Base-by-base conservation (phyloP, 1,139 yeast species). In the Eremothecium coryli region DNA sequence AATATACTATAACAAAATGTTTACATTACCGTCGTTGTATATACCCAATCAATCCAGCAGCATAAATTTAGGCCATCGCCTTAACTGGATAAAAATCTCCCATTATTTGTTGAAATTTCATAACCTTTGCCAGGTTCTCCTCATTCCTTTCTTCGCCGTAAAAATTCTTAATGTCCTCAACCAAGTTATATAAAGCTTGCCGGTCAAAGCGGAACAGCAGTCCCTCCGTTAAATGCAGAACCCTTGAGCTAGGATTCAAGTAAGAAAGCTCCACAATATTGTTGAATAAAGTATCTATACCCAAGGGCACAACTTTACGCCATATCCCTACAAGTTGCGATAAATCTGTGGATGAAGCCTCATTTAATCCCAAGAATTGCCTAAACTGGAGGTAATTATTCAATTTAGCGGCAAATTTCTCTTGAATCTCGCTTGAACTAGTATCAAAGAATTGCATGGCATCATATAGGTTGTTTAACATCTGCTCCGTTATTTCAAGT, bases 211-310 rank as follows among this genome's bases (percentile, higher is more conserved):
- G 39, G 40, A 49, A 48, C 8, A 35, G 29, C 29, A 53, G 25
- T 26, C 44, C 48, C 30, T 45, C 39, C 14, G 40, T 37, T n/a
- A 27, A 14, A 13, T 43, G 32, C 12, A 45, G 27, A 11, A 34
- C 20, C 18, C 42, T 36, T n/a, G 48, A 37, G 15, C 39, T 35
- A 3, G 50, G 42, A 18, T 49, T 43, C 34, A 54, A 36, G 29
- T 50, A 47, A 3, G 50, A 35, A 3, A 56, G 46, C 33, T 54
- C 60, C 5, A 53, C 49, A 28, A 54, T 42, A 28, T 56, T 54
- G 31, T 56, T 54, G 40, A 53, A 52, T 7, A 54, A 39, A 4
- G 43, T 34, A 27, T 45, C 49, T n/a, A 53, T 33, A 8, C 43
- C 39, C 5, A 31, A 25, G 2, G 52, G 51, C 10, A 46, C 37